These are phyloP conservation scores for Eucalyptus shirleyi DNA, from an alignment of 345 rosid genomes.

Conservation along the genomic window DNA sequence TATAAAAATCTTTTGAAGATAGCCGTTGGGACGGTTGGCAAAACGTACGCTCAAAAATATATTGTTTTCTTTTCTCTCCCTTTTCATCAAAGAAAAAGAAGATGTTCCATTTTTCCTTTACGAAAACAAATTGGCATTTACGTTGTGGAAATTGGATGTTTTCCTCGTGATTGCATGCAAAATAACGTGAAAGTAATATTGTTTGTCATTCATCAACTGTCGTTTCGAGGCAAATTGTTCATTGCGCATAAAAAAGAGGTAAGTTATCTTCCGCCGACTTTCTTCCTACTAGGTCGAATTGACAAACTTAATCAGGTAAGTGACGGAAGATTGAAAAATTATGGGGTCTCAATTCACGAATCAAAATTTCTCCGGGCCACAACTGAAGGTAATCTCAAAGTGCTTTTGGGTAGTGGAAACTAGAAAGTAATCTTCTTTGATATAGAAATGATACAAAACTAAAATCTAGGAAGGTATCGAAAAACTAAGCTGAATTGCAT, in stretches of 20 bases:
- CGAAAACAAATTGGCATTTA: too few species aligned
- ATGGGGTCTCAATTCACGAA: neutral
- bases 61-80: too few species aligned
- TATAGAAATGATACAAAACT: neutral
- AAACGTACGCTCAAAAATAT: fast-evolving
- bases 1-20: too few species aligned
- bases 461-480: neutral
- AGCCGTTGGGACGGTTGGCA: fast-evolving
- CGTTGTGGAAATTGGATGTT: fast-evolving
- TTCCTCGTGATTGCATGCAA: too few species aligned
- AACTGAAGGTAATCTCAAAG: neutral
- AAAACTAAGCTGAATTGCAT: neutral
- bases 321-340: neutral
- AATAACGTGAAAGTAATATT: too few species aligned
- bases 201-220: fast-evolving
- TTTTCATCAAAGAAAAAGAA: too few species aligned
- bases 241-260: too few species aligned
- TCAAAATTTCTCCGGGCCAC: neutral
- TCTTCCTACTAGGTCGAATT: too few species aligned
- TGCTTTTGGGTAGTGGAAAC: neutral
- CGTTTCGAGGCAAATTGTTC: fast-evolving
- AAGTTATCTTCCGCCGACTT: too few species aligned
- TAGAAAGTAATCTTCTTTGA: neutral
- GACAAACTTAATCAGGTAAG: neutral
- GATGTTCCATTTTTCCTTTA: fast-evolving